Evolutionary conservation across 306 rosid genomes (phyloP).

Genomic region (Ammopiptanthus mongolicus): DNA sequence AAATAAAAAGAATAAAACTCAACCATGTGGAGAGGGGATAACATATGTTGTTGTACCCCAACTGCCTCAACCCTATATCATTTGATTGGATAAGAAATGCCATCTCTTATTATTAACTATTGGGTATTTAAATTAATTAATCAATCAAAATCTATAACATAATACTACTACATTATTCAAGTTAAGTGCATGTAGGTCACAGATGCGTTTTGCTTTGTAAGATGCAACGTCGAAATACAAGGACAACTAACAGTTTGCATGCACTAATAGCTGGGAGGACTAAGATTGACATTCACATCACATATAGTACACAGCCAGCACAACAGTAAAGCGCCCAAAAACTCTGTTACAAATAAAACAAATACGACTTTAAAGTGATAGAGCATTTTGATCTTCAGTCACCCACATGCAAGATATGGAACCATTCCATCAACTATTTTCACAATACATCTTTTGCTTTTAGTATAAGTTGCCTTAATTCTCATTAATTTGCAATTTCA

Average conservation of each 20-base stretch:
- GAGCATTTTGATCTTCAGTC: conserved; percentile 28
- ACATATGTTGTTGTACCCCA: too few relatives aligned
- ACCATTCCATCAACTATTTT: conserved; percentile 37
- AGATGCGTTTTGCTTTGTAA: background rate
- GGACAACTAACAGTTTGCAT: background rate
- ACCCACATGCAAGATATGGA: conserved; percentile 29
- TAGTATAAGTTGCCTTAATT: background rate
- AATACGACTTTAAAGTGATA: background rate
- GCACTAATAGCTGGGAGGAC: conserved; percentile 11
- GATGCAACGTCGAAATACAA: background rate
- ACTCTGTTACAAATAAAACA: conserved; percentile 3
- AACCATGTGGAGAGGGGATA: background rate
- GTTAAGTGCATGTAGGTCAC: conserved; percentile 19
- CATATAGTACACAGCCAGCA: background rate
- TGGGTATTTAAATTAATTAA: too few relatives aligned
- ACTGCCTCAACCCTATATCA: too few relatives aligned
- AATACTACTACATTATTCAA: too few relatives aligned
- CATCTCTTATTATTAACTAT: too few relatives aligned
- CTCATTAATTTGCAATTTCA: background rate
- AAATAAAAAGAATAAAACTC: background rate
- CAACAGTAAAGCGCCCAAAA: background rate
- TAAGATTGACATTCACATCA: background rate
- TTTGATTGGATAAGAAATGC: too few relatives aligned
- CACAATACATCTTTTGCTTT: conserved; percentile 21
- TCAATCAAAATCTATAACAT: too few relatives aligned